Evolutionary conservation across 495 filamentous ascomycete species (phyloP).

Genomic region (Hyaloscypha variabilis): DNA sequence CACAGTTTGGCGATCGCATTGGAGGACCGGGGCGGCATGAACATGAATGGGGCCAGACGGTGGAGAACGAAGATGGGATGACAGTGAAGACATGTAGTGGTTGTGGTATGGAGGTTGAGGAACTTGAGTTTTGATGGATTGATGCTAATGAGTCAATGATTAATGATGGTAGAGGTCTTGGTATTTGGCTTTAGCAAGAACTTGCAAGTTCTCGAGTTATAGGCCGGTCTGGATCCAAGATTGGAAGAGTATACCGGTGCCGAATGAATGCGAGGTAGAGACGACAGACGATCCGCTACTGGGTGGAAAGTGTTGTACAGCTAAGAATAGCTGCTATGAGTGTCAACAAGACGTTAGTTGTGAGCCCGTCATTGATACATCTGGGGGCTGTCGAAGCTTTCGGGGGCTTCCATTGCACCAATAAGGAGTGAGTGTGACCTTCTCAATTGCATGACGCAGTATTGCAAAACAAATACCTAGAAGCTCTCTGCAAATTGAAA

Average conservation of each 20-base stretch:
- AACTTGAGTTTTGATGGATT: slow-evolving; percentile 74
- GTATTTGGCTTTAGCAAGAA: neutral
- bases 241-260: too few relatives aligned
- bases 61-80: slow-evolving; percentile 80
- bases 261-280: too few relatives aligned
- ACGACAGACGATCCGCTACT: too few relatives aligned
- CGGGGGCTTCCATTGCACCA: neutral
- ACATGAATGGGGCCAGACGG: slow-evolving; percentile 85
- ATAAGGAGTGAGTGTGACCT: too few relatives aligned
- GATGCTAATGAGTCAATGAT: neutral
- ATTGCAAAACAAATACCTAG: too few relatives aligned
- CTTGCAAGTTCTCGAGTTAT: too few relatives aligned
- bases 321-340: too few relatives aligned
- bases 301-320: too few relatives aligned
- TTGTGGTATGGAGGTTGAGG: slow-evolving; percentile 97
- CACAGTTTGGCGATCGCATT: slow-evolving; percentile 79
- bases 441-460: neutral
- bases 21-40: slow-evolving; percentile 74
- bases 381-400: neutral
- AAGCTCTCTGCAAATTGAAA: too few relatives aligned
- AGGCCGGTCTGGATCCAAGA: too few relatives aligned
- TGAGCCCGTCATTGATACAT: too few relatives aligned
- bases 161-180: neutral
- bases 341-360: too few relatives aligned
- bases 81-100: slow-evolving; percentile 82